Evolutionary conservation across 805 yeast species (phyloP).

Genomic region (Metschnikowia anglica): DNA sequence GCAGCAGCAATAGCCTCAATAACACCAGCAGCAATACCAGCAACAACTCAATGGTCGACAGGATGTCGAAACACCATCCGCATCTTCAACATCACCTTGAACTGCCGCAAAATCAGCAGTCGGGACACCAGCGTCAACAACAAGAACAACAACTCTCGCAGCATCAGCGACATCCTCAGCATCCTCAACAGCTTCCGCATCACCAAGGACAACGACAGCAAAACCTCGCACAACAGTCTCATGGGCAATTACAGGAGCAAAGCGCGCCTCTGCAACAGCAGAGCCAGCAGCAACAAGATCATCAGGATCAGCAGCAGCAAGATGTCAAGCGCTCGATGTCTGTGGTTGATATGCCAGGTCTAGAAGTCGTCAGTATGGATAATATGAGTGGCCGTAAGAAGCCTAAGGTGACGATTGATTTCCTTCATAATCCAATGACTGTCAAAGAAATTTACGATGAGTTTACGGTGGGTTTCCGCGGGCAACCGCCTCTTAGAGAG

Average conservation of each 20-base stretch:
- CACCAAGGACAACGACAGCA: slow-evolving; percentile 6
- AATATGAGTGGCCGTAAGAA: slow-evolving; percentile 26
- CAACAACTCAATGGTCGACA: slow-evolving; percentile 5
- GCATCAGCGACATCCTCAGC: slow-evolving; percentile 3
- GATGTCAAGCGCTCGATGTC: slow-evolving; percentile 11
- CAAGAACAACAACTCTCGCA: slow-evolving; percentile 1
- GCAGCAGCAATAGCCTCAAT: neutral
- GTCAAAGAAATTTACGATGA: slow-evolving; percentile 46
- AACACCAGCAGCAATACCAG: neutral
- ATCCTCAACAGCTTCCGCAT: slow-evolving; percentile 3
- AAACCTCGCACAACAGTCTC: slow-evolving; percentile 2
- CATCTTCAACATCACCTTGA: slow-evolving; percentile 7
- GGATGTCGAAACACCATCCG: slow-evolving; percentile 9
- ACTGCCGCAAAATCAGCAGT: slow-evolving; percentile 4
- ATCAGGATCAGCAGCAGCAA: slow-evolving; percentile 5
- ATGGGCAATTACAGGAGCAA: slow-evolving; percentile 8
- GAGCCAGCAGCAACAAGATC: slow-evolving; percentile 3
- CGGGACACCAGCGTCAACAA: slow-evolving; percentile 2
- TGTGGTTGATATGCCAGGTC: slow-evolving; percentile 18
- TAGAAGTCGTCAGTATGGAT: slow-evolving; percentile 20
- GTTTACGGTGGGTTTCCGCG: slow-evolving; percentile 44
- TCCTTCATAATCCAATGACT: slow-evolving; percentile 45
- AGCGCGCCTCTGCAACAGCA: slow-evolving; percentile 1
- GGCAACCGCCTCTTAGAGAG: slow-evolving; percentile 43
- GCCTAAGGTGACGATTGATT: slow-evolving; percentile 40